Conservation (phyloP, 495 filamentous ascomycete species). For the Hyphodiscus hymeniophilus region DNA sequence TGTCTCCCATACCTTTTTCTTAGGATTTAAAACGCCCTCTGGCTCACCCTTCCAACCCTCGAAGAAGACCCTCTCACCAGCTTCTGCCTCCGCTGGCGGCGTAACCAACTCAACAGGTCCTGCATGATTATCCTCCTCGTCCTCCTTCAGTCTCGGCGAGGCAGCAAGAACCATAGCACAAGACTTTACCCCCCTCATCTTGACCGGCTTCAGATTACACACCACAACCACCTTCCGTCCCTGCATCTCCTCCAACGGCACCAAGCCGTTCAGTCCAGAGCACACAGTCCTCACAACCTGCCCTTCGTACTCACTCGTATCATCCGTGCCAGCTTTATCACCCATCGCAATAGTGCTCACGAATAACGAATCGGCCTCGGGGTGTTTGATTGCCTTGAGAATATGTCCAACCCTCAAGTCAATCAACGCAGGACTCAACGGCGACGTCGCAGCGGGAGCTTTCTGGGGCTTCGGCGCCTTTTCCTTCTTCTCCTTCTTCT, state of each 20-base stretch:
- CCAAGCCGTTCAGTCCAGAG: conserved; percentile 86
- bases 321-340: conserved; percentile 75
- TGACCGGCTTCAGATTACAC: conserved; percentile 96
- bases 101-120: conserved; percentile 89
- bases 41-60: conserved; percentile 92
- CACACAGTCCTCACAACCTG: conserved; percentile 90
- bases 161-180: conserved; percentile 94
- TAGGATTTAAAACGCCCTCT: conserved; percentile 87
- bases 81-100: conserved; percentile 68
- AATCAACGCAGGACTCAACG: conserved; percentile 75
- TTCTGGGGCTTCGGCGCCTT: conserved; percentile 64
- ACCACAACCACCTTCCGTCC: conserved; percentile 88
- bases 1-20: conserved; percentile 98
- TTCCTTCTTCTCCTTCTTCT: conserved; percentile 81
- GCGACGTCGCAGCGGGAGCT: conserved; percentile 54
- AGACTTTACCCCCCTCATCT: conserved; percentile 96
- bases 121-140: conserved; percentile 73
- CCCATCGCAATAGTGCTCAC: conserved; percentile 97
- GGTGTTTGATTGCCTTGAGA: conserved; percentile 87
- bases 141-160: conserved; percentile 69
- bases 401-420: conserved; percentile 96
- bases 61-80: conserved; percentile 84
- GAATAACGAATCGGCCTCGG: conserved; percentile 90
- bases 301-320: conserved; percentile 79
- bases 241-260: conserved; percentile 95